A percentile compares a stretch with the other conserved stretches of the same genome.
These are phyloP conservation scores for Echinosophora koreensis DNA, from an alignment of 306 rosid genomes.

Conservation along the genomic window DNA sequence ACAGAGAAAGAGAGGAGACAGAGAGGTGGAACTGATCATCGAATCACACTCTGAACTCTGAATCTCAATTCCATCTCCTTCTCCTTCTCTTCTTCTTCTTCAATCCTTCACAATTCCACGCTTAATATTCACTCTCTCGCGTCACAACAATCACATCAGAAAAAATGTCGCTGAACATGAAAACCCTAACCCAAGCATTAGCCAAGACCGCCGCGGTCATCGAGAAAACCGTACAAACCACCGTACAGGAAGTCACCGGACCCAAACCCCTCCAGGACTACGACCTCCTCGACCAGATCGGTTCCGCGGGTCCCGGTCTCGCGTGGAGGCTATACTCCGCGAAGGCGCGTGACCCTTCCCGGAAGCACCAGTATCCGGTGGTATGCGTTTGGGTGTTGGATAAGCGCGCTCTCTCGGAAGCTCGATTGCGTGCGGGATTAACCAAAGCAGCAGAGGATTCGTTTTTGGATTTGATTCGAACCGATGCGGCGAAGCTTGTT, in stretches of 20 bases:
- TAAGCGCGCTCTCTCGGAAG: conserved; percentile 77
- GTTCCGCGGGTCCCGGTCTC: conserved; percentile 88
- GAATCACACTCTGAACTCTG: background rate
- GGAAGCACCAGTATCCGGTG: conserved; percentile 84
- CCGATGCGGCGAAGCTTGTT: conserved; percentile 85
- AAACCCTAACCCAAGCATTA: conserved; percentile 94
- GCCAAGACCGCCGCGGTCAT: conserved; percentile 98
- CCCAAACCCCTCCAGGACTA: conserved; percentile 94
- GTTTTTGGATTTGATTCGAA: conserved; percentile 80
- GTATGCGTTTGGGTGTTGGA: conserved; percentile 96
- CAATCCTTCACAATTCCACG: background rate
- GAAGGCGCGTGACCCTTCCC: conserved; percentile 78
- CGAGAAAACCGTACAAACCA: conserved; percentile 86
- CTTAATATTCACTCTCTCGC: background rate
- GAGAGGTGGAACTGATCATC: background rate
- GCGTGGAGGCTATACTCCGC: conserved; percentile 88
- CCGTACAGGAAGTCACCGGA: conserved; percentile 98
- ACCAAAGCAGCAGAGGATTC: conserved; percentile 85
- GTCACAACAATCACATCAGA: background rate
- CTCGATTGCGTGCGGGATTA: conserved; percentile 74
- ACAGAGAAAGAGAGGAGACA: background rate
- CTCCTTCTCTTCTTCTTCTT: background rate
- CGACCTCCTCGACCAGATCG: conserved; percentile 95
- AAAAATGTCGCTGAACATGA: conserved; percentile 88
- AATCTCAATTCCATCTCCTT: conserved; percentile 6